Base-by-base conservation (phyloP, 257 asterid species). In the Scutellaria barbata region DNA sequence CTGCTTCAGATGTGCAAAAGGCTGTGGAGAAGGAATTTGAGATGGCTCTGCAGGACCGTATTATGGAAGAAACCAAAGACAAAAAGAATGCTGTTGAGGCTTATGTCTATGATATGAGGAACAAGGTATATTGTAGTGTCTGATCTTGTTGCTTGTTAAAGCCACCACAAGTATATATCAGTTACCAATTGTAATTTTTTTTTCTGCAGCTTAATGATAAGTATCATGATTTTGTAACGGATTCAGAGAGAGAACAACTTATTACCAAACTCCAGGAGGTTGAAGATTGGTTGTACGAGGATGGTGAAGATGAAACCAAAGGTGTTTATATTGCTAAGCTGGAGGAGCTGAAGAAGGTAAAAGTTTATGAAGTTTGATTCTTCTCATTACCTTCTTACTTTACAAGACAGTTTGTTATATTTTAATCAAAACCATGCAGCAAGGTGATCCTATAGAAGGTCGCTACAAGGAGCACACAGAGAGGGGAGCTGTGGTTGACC, bases 31-130 rank as follows among this genome's bases (percentile, higher is more conserved):
- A 95, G 76, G 99, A 95, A 76, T 95, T 83, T 57, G 96, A 95
- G 83, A 92, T 95, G 98, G 98, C 98, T 64, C 81, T 92, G 84
- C 99, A 95, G 88, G 99, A 95, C 53, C 96, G 97, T 5, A 80
- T 95, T 30, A 95, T 95, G 99, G 99, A 92, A 79, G 99, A 95
- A 79, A 95, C 99, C 6, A 95, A 92, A 73, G 99, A 95, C 79
- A 92, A 87, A 66, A 95, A 95, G 90, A 95, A 92, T 66, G 96
- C 99, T 12, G 97, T 95, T 5, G 99, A 95, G 83, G 85, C 99
- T 35, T 95, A 95, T 72, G 98, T 95, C 55, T 92, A 95, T 65
- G 96, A 95, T 57, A 88, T 84, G 93, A 82, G 99, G 75, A 95
- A 89, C 59, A 95, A 95, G 95, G 98, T 95, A 82, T 42, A 14